Evolutionary conservation across 106 monocot species (phyloP).

Genomic region (Dactylorhiza incarnata): DNA sequence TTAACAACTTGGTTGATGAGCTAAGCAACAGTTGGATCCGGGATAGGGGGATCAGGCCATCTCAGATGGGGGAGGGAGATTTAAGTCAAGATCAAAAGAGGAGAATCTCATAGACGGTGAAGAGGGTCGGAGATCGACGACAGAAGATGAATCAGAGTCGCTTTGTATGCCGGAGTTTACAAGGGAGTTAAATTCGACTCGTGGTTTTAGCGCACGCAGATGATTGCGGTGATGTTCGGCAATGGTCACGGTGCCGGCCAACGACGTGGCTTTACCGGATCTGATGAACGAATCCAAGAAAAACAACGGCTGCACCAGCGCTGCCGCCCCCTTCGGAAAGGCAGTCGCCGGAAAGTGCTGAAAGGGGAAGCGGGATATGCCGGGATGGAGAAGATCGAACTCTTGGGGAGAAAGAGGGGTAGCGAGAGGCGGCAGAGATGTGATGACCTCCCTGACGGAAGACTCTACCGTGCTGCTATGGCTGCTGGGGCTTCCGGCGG

Average conservation of each 20-base stretch:
- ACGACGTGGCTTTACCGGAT: constrained; percentile 13
- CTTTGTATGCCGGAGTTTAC: constrained; percentile 12
- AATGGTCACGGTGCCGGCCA: constrained; percentile 7
- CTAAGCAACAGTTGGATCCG: neutral
- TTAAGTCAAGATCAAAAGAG: constrained; percentile 22
- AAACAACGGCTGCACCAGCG: constrained; percentile 15
- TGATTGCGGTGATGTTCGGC: neutral
- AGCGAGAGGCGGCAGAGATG: constrained; percentile 10
- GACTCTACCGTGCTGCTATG: constrained; percentile 56
- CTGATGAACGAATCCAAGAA: constrained; percentile 20
- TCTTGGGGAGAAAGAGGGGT: constrained; percentile 17
- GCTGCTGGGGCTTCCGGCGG: constrained; percentile 36
- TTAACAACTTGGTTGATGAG: neutral
- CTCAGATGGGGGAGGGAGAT: constrained; percentile 2
- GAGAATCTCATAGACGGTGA: neutral
- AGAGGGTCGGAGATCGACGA: constrained; percentile 1
- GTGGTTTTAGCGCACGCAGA: neutral
- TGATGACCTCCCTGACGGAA: constrained; percentile 17
- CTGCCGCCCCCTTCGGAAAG: neutral
- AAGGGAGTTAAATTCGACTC: neutral
- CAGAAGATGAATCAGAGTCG: constrained; percentile 29
- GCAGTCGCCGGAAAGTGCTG: neutral
- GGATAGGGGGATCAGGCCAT: neutral
- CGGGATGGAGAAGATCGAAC: constrained; percentile 21
- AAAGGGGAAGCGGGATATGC: constrained; percentile 21